Evolutionary conservation across 2,329 filamentous ascomycete species (phyloP).

Genomic region (Ceratocystis huliohia): DNA sequence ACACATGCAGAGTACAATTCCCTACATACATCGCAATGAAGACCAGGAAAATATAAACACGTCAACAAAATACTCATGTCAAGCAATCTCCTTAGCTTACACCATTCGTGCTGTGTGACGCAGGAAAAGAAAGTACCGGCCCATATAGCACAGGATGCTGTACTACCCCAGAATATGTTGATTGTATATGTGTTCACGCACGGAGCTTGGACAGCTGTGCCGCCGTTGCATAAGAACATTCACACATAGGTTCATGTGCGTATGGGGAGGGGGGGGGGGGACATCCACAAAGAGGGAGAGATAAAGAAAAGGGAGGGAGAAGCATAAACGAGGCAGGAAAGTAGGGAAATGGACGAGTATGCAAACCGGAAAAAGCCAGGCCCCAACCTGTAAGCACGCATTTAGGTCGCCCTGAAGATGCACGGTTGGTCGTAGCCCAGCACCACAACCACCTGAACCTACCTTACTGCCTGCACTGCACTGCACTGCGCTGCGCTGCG

Average conservation of each 20-base stretch:
- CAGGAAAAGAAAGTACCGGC: neutral
- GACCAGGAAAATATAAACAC: neutral
- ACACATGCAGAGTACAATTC: neutral
- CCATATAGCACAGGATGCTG: neutral
- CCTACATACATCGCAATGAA: neutral
- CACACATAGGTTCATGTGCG: neutral
- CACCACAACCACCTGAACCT: too few species aligned
- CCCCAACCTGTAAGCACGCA: neutral
- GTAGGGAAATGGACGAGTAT: neutral
- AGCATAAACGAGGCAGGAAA: neutral
- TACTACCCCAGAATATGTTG: neutral
- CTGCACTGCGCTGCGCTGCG: neutral
- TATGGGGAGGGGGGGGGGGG: neutral
- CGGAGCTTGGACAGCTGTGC: neutral
- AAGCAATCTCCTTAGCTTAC: neutral
- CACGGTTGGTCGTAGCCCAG: neutral
- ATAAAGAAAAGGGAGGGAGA: neutral
- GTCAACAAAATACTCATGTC: neutral
- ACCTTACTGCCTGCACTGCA: neutral
- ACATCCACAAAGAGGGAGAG: neutral
- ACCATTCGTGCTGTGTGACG: neutral
- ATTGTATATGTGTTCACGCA: neutral
- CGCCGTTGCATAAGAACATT: neutral
- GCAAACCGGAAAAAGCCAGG: neutral
- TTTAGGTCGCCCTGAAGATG: constrained; percentile 3